These are phyloP conservation scores for Trematosphaeria pertusa DNA, from an alignment of 2,329 filamentous ascomycete species.

Conservation along the genomic window DNA sequence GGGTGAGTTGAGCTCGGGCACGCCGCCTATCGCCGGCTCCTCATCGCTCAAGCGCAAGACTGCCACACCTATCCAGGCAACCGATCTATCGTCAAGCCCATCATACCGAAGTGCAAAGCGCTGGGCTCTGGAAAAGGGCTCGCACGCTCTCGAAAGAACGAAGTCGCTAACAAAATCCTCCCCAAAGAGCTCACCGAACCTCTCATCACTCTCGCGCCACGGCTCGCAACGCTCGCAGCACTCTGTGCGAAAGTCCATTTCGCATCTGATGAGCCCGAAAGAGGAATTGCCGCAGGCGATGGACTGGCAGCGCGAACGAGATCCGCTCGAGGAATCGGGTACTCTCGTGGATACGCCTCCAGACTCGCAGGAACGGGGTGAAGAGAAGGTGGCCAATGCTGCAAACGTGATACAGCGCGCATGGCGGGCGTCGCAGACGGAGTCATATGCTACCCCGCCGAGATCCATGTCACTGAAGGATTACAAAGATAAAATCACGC, in stretches of 20 bases:
- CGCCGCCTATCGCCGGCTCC: slow-evolving; percentile 26
- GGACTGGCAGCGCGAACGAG: slow-evolving; percentile 34
- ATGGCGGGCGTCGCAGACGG: slow-evolving; percentile 39
- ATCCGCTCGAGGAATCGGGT: slow-evolving; percentile 37
- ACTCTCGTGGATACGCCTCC: slow-evolving; percentile 37
- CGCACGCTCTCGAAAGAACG: slow-evolving; percentile 42
- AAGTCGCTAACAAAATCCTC: slow-evolving; percentile 39
- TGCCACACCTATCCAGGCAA: slow-evolving; percentile 29
- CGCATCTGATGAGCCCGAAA: slow-evolving; percentile 40
- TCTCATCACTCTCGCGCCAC: slow-evolving; percentile 32
- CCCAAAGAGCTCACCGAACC: slow-evolving; percentile 36
- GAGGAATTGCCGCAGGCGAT: slow-evolving; percentile 32
- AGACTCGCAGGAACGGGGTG: slow-evolving; percentile 36
- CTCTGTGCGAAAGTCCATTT: slow-evolving; percentile 43
- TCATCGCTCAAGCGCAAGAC: slow-evolving; percentile 43
- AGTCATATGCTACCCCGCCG: slow-evolving; percentile 18
- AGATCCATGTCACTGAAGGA: slow-evolving; percentile 38
- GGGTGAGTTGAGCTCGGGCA: slow-evolving; percentile 31
- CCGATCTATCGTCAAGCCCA: slow-evolving; percentile 38
- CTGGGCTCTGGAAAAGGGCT: slow-evolving; percentile 45
- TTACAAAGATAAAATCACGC: slow-evolving; percentile 47
- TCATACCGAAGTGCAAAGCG: slow-evolving; percentile 45
- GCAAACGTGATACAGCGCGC: slow-evolving; percentile 46
- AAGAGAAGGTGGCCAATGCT: slow-evolving; percentile 34
- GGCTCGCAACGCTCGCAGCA: slow-evolving; percentile 41